Percentiles rank a stretch among this genome's conserved stretches.
Evolutionary conservation across 2,329 filamentous ascomycete species (phyloP).

Genomic region (Metarhizium anisopliae): DNA sequence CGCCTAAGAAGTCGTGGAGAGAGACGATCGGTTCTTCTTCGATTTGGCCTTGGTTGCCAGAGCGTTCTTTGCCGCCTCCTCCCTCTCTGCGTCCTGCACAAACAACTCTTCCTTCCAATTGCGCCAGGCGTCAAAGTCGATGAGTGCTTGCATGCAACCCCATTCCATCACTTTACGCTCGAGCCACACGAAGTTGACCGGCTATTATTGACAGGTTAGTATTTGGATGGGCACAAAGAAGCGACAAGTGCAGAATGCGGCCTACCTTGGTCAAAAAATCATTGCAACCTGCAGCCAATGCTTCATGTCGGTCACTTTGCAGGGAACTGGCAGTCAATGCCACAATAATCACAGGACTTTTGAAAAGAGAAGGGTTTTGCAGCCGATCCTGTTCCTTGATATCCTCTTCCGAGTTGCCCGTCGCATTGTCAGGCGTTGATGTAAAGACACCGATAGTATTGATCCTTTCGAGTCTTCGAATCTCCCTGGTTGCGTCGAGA

Average conservation of each 20-base stretch:
- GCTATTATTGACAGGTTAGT: conserved; percentile 48
- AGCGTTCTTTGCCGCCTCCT: conserved; percentile 33
- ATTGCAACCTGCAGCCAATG: conserved; percentile 90
- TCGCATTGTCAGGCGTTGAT: conserved; percentile 49
- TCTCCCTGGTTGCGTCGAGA: conserved; percentile 89
- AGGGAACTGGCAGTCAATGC: conserved; percentile 89
- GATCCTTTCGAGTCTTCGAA: conserved; percentile 76
- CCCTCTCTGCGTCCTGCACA: conserved; percentile 34
- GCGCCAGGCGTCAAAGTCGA: conserved; percentile 96
- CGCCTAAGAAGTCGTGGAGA: conserved; percentile 17
- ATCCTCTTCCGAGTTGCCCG: conserved; percentile 33
- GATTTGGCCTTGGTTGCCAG: conserved; percentile 27
- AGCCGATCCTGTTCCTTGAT: conserved; percentile 60
- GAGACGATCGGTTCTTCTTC: conserved; percentile 36
- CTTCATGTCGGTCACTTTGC: conserved; percentile 92
- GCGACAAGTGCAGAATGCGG: not conserved
- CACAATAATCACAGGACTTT: conserved; percentile 95
- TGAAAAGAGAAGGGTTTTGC: conserved; percentile 65
- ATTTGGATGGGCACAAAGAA: not conserved
- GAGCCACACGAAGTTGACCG: conserved; percentile 95
- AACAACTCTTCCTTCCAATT: conserved; percentile 81
- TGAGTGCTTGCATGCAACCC: conserved; percentile 98
- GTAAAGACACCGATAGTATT: conserved; percentile 91
- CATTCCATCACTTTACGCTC: conserved; percentile 98
- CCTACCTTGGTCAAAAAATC: conserved; percentile 94